A percentile compares a stretch with the other conserved stretches of the same genome.
phyloP scores from a whole-genome alignment of 2,329 filamentous ascomycete genomes.

The Epichloe brachyelytri region DNA sequence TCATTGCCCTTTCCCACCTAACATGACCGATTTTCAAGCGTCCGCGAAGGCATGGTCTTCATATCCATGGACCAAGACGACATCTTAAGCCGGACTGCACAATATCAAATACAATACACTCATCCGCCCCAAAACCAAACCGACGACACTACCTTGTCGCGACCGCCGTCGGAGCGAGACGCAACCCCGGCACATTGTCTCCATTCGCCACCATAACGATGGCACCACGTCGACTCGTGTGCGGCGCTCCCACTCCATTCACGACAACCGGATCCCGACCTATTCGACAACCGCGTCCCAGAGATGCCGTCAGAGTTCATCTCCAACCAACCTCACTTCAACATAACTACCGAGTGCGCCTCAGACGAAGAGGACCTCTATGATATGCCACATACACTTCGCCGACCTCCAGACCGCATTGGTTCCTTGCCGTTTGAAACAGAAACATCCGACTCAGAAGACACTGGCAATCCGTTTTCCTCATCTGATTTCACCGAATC shows the following conservation, averaged over 20 bases:
- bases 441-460: constrained; percentile 25
- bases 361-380: constrained; percentile 40
- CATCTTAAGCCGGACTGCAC: constrained; percentile 56
- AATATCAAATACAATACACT: constrained; percentile 61
- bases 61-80: constrained; percentile 76
- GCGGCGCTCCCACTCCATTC: constrained; percentile 8
- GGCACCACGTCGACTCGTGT: constrained; percentile 24
- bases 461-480: constrained; percentile 15
- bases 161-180: constrained; percentile 12
- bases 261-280: constrained; percentile 27
- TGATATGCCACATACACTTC: constrained; percentile 14
- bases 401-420: constrained; percentile 37
- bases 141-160: neutral
- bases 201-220: constrained; percentile 39
- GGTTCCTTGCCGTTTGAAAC: constrained; percentile 43
- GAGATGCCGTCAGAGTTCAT: constrained; percentile 46
- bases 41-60: constrained; percentile 87
- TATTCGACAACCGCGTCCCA: constrained; percentile 33
- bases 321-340: constrained; percentile 33
- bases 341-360: constrained; percentile 46
- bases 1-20: neutral
- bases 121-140: constrained; percentile 7
- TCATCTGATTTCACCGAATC: constrained; percentile 16
- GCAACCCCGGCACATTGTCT: constrained; percentile 27
- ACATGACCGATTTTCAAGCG: constrained; percentile 31